Evolutionary conservation across 352 stramenopile genomes (phyloP), one percentile per base, ranked within the genome.

Genomic region (Phytophthora cryptogea): DNA sequence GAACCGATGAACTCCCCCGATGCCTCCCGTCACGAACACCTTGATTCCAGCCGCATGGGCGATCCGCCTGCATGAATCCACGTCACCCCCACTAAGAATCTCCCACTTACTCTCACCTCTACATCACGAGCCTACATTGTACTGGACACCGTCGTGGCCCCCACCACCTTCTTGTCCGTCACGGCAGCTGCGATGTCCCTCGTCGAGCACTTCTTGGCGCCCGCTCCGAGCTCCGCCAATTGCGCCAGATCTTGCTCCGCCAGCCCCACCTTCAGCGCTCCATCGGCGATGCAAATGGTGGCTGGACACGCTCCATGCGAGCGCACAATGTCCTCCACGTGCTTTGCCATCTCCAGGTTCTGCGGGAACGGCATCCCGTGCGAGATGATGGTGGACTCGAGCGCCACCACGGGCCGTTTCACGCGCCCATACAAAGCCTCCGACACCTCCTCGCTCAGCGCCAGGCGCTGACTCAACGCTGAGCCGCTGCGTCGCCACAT

Each of bases 311-410:
- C 90, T 23, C 89, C 89, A 16, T 95, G 59, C 8, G 82, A 70
- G 27, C 88, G 78, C 43, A 99, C 82, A 37, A 98, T 90, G 41
- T 78, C 59, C 72, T 98, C 96, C 31, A 99, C 83, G 54, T 90
- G 78, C 35, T 76, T 71, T 8, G 95, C 97, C 73, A 98, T 94
- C 53, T 97, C 63, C 17, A 98, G 63, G 67, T 99, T 99, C 70
- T 99, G 78, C 45, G 97, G 97, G 75, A 92, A 99, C 31, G 97
- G 97, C 96, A 99, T 99, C 43, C 86, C 97, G 74, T 99, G 97
- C 30, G 96, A 97, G 55, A 99, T 98, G 72, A 99, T 99, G 45
- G 97, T 99, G n/a, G 90, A 98, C 76, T 99, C 97, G 16, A 99
- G 86, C 39, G 97, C 97, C 27, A 99, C 92, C 4, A 97, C 68